phyloP scores from a whole-genome alignment of 371 early-diverging fungal genomes.

The Mucor indicus region DNA sequence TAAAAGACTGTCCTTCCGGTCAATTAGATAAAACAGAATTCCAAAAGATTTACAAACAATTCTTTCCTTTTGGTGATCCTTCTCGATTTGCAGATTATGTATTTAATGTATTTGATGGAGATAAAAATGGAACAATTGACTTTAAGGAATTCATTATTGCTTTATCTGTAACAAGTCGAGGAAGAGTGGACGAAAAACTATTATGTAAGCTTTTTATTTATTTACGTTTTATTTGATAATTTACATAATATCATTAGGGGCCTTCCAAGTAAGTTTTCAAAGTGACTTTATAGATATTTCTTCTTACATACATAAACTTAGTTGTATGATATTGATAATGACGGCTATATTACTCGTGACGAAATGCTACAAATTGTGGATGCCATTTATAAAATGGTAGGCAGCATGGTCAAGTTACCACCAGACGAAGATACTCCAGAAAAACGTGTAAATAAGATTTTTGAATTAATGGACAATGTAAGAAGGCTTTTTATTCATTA shows the following conservation, averaged over 20 bases:
- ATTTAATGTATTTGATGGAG: slow-evolving; percentile 86
- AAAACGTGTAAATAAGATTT: slow-evolving; percentile 89
- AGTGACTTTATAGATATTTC: neutral
- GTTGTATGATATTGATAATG: slow-evolving; percentile 91
- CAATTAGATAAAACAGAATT: slow-evolving; percentile 84
- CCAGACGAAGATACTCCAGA: slow-evolving; percentile 91
- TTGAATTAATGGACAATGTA: slow-evolving; percentile 84
- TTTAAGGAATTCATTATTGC: slow-evolving; percentile 93
- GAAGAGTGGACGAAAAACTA: slow-evolving; percentile 85
- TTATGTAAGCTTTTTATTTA: slow-evolving; percentile 52
- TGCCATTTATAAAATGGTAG: slow-evolving; percentile 94
- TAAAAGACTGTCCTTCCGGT: slow-evolving; percentile 90
- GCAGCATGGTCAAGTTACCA: slow-evolving; percentile 87
- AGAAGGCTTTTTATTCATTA: slow-evolving; percentile 2
- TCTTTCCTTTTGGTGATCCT: slow-evolving; percentile 96
- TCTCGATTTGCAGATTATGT: slow-evolving; percentile 88
- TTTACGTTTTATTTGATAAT: neutral
- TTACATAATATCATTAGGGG: slow-evolving; percentile 29
- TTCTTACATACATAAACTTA: slow-evolving; percentile 19
- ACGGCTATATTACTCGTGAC: slow-evolving; percentile 82
- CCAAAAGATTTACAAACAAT: slow-evolving; percentile 92
- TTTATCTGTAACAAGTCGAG: slow-evolving; percentile 82
- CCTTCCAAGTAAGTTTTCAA: slow-evolving; percentile 26
- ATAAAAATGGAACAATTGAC: slow-evolving; percentile 86
- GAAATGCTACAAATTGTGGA: slow-evolving; percentile 91